These are phyloP conservation scores for Ramularia endophylla DNA, from an alignment of 2,329 filamentous ascomycete species.

Conservation along the genomic window DNA sequence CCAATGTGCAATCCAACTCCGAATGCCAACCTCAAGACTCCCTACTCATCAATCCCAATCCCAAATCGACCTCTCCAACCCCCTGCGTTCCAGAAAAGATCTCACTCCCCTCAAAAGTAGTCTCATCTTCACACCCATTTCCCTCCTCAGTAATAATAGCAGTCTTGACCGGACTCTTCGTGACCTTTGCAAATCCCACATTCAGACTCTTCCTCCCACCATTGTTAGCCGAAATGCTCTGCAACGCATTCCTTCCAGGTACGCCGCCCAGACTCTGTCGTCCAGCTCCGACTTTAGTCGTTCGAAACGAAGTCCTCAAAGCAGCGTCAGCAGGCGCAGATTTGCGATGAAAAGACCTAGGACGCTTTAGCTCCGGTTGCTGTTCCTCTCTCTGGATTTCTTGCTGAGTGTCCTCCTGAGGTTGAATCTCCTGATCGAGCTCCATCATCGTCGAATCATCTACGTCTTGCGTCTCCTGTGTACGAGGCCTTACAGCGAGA, in stretches of 20 bases:
- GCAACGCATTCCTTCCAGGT: slow-evolving; percentile 20
- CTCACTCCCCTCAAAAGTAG: slow-evolving; percentile 35
- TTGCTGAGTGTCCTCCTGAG: slow-evolving; percentile 20
- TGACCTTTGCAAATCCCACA: neutral
- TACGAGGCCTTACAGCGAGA: slow-evolving; percentile 10
- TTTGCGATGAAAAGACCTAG: slow-evolving; percentile 35
- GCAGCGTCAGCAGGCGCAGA: slow-evolving; percentile 9
- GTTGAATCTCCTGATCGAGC: slow-evolving; percentile 15
- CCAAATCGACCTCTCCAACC: slow-evolving; percentile 8
- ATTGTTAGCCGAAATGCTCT: slow-evolving; percentile 22
- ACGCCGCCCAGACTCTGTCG: slow-evolving; percentile 16
- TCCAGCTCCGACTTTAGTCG: slow-evolving; percentile 19
- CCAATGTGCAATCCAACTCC: no score
- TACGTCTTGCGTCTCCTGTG: slow-evolving; percentile 7
- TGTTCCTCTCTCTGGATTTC: slow-evolving; percentile 26
- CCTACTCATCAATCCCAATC: no score
- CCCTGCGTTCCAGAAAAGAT: slow-evolving; percentile 34
- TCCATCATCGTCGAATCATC: slow-evolving; percentile 13
- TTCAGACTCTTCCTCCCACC: slow-evolving; percentile 16
- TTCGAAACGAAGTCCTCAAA: slow-evolving; percentile 19
- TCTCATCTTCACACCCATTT: slow-evolving; percentile 23
- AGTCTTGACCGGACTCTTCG: slow-evolving; percentile 20
- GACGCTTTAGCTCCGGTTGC: slow-evolving; percentile 34
- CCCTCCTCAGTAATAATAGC: slow-evolving; percentile 5
- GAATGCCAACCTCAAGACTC: no score